phyloP scores from a whole-genome alignment of 768 basidiomycete genomes.

The Melanogaster broomeanus region DNA sequence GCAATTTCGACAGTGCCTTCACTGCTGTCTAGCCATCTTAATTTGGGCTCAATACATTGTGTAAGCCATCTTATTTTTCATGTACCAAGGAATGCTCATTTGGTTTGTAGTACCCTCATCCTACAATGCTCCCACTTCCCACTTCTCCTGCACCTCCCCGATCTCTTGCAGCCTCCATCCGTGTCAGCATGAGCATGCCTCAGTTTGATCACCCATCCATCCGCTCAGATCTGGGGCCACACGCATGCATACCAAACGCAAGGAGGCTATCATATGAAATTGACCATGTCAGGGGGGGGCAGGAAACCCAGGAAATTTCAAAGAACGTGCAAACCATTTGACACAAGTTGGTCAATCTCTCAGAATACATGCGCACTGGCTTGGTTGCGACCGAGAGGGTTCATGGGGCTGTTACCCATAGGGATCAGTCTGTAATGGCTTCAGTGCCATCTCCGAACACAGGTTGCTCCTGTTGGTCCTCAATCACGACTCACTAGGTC shows the following conservation, averaged over 20 bases:
- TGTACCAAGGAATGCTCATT: too few species aligned
- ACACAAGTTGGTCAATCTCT: constrained; percentile 65
- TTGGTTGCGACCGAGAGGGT: constrained; percentile 21
- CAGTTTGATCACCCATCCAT: too few species aligned
- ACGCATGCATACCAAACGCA: constrained; percentile 36
- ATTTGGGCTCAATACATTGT: too few species aligned
- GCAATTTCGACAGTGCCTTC: too few species aligned
- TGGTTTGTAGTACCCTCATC: too few species aligned
- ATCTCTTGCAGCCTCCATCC: too few species aligned
- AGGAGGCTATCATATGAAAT: constrained; percentile 54
- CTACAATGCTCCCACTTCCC: too few species aligned
- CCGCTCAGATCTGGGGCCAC: constrained; percentile 41
- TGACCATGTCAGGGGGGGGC: constrained; percentile 59
- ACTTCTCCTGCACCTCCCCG: too few species aligned
- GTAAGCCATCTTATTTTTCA: too few species aligned
- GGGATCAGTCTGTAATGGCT: constrained; percentile 48
- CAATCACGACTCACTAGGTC: constrained; percentile 25
- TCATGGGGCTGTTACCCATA: constrained; percentile 19
- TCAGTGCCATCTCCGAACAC: constrained; percentile 39
- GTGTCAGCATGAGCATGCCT: too few species aligned
- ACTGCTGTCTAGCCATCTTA: too few species aligned
- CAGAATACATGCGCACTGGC: constrained; percentile 52
- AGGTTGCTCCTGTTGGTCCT: too few species aligned
- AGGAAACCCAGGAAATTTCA: constrained; percentile 63
- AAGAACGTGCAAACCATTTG: constrained; percentile 71